A percentile compares a stretch with the other conserved stretches of the same genome.
These are phyloP conservation scores for Trametes coccinea DNA, from an alignment of 768 basidiomycete species.

Conservation along the genomic window DNA sequence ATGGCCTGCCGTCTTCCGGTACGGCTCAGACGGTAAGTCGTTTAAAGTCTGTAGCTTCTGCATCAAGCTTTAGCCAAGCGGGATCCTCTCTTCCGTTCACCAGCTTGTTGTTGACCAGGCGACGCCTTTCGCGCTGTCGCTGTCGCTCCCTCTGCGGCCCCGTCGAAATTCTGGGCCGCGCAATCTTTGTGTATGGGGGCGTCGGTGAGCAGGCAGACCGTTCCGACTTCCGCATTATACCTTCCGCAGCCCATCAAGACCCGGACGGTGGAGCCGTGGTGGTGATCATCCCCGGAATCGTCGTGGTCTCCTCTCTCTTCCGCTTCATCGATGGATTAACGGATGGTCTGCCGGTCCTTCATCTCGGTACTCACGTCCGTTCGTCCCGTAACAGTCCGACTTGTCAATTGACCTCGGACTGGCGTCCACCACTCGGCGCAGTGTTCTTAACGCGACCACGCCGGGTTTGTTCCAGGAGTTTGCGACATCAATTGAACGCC, in stretches of 20 bases:
- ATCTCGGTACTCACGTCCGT: slow-evolving; percentile 1
- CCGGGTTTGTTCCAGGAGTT: slow-evolving; percentile 13
- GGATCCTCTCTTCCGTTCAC: too few relatives aligned
- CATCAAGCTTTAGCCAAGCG: too few relatives aligned
- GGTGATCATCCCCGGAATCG: slow-evolving; percentile 16
- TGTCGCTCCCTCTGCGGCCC: too few relatives aligned
- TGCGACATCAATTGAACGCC: neutral
- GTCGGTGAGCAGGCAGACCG: neutral
- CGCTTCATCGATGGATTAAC: slow-evolving; percentile 17
- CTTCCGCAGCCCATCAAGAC: neutral
- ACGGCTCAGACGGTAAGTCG: too few relatives aligned
- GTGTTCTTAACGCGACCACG: slow-evolving; percentile 3
- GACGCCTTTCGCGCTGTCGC: too few relatives aligned
- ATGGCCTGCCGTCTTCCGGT: too few relatives aligned
- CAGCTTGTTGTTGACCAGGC: too few relatives aligned
- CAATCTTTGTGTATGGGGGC: too few relatives aligned
- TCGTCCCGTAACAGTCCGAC: neutral
- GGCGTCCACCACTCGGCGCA: too few relatives aligned
- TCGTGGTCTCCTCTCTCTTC: neutral
- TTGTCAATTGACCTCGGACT: neutral
- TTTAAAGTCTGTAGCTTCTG: too few relatives aligned
- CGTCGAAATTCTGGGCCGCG: too few relatives aligned
- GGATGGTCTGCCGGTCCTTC: slow-evolving; percentile 6
- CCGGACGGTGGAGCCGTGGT: slow-evolving; percentile 5
- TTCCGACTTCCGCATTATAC: slow-evolving; percentile 14